Evolutionary conservation across 768 basidiomycete genomes (phyloP), one percentile per base, ranked within the genome.

Genomic region (Myochromella boudieri): DNA sequence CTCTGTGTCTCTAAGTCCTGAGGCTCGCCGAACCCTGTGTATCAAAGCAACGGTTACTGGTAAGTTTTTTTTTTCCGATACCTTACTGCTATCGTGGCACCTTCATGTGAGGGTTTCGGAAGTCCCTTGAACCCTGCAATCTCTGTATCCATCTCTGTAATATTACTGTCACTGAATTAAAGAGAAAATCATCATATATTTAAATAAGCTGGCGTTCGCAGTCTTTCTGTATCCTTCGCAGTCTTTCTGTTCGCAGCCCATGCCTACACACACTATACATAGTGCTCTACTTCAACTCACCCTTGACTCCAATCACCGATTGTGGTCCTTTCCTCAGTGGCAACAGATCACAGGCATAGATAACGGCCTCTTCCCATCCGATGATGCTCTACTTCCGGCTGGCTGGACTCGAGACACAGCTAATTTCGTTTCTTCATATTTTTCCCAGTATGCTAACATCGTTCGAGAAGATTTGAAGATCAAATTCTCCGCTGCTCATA

Each of bases 321-420:
- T 55, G 0, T 64, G 57, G 59, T 10, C 21, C 1, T 60, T 40
- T 42, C 22, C 43, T 1, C 10, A 3, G 3, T 63, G 62, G 62
- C 47, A 57, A 26, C 51, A 59, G 2, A 39, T 49, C 3, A 62
- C 62, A 8, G 56, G 59, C 2, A 38, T 64, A 10, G 12, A 24
- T 1, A 49, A 59, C 27, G 58, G 60, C 14, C 49, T 64, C 8
- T 64, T 64, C 37, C 54, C 56, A 6, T 22, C 21, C 3, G 56
- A 60, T 20, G 54, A 58, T 21, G 18, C 31, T 4, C 29, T 32
- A 8, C 54, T 61, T 4, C 60, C 59, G n/a, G 33, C 22, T 10
- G 54, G 55, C 1, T 52, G 51, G 52, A 51, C 53, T 14, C 46
- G 44, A 2, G 20, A 32, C 1, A 31, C 55, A 3, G 44, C 53